Percentiles rank a stretch among this genome's conserved stretches.
Evolutionary conservation across 352 stramenopile genomes (phyloP).

Genomic region (Phytophthora sojae): DNA sequence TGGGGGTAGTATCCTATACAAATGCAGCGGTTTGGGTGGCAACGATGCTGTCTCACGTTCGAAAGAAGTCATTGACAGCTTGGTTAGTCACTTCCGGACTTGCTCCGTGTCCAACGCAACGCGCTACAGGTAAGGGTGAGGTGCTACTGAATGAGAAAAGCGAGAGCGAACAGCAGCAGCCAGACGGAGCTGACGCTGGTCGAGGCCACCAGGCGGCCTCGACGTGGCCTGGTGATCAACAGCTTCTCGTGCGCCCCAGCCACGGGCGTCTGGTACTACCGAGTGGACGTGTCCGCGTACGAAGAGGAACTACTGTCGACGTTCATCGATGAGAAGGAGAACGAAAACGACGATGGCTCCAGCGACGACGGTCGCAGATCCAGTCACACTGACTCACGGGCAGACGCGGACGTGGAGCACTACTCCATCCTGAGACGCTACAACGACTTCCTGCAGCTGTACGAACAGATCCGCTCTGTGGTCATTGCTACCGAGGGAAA

Average conservation of each 20-base stretch:
- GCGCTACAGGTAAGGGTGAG: neutral
- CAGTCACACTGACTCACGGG: constrained; percentile 16
- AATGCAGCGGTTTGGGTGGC: no score
- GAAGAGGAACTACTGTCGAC: constrained; percentile 22
- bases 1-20: no score
- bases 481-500: constrained; percentile 22
- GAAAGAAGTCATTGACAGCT: neutral
- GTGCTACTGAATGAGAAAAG: constrained; percentile 24
- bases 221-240: constrained; percentile 52
- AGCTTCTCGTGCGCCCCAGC: constrained; percentile 52
- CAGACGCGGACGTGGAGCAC: constrained; percentile 40
- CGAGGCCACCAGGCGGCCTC: constrained; percentile 21
- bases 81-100: neutral
- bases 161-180: constrained; percentile 21
- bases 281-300: constrained; percentile 61
- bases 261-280: constrained; percentile 76
- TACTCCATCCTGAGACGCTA: constrained; percentile 77
- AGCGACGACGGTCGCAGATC: constrained; percentile 28
- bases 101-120: constrained; percentile 4
- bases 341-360: constrained; percentile 16
- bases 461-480: constrained; percentile 48
- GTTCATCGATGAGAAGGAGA: constrained; percentile 21
- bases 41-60: no score
- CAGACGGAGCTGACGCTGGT: constrained; percentile 17
- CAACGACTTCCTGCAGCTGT: constrained; percentile 69